Base-by-base conservation (phyloP, 108 stramenopile genomes). In the Cylindrotheca closterium region DNA sequence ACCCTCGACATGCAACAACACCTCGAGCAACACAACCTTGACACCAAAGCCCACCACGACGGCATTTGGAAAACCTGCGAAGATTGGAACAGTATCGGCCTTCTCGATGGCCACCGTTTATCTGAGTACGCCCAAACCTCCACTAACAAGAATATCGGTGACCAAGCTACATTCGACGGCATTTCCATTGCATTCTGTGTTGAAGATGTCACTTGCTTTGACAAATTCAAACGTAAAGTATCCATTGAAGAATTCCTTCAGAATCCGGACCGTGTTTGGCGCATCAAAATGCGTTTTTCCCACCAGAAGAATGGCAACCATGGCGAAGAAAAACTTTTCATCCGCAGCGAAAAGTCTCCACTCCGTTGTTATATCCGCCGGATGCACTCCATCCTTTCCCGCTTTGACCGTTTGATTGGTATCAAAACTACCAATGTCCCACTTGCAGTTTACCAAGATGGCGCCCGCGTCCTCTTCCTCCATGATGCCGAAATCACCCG, bases 291-390 rank as follows among this genome's bases (percentile, higher is more conserved):
- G 23, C 51, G 51, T 8, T 24, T 8, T 5, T 24, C 23, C 22
- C 51, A 23, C n/a, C 23, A 21, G 51, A 23, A 21, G n/a, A 52
- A 52, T 52, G 51, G 51, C n/a, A 24, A 52, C 8, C 19, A 52
- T 52, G 51, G 51, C 23, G 51, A 52, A 52, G 8, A 24, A 24
- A 8, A 19, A 5, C 51, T 52, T 24, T 52, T 52, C 51, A 19
- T 24, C 23, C 51, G 51, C 23, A 52, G n/a, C 51, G 12, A 52
- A 7, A 52, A 8, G 19, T 15, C 7, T 8, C 51, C 51, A 21
- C 7, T 8, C n/a, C 51, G 19, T 7, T 52, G 51, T 18, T 52
- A 15, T 52, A 18, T 52, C 22, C 7, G 12, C 51, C 51, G 15
- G 7, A 7, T 42, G 10, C 7, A 10, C 15, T 42, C 37, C 15